These are phyloP conservation scores for Monosporascus sp. DNA, from an alignment of 2,329 filamentous ascomycete genomes.

Conservation along the genomic window DNA sequence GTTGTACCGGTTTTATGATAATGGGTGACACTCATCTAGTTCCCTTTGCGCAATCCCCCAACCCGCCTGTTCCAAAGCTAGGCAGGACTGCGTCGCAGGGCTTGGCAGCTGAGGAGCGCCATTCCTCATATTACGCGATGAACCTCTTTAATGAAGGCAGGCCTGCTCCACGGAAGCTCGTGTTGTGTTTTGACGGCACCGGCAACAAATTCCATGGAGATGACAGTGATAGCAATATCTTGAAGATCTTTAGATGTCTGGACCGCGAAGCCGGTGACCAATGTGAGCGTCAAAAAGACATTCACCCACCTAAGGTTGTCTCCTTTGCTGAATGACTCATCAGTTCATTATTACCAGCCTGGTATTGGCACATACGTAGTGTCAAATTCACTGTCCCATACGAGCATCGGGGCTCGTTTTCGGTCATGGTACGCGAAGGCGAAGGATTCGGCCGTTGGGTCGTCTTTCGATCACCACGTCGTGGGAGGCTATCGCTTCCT, in stretches of 20 bases:
- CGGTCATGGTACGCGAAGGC: constrained; percentile 65
- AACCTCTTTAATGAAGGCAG: constrained; percentile 10
- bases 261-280: constrained; percentile 58
- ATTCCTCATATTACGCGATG: constrained; percentile 9
- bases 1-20: background rate
- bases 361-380: constrained; percentile 71
- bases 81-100: constrained; percentile 7
- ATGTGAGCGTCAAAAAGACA: constrained; percentile 29
- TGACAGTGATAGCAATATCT: constrained; percentile 58
- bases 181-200: constrained; percentile 59
- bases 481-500: constrained; percentile 77
- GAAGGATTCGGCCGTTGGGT: constrained; percentile 74
- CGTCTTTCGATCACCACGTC: constrained; percentile 76
- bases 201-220: constrained; percentile 60
- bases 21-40: constrained; percentile 20
- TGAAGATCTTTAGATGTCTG: constrained; percentile 67
- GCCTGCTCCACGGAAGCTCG: constrained; percentile 37
- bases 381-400: constrained; percentile 53
- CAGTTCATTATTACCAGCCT: constrained; percentile 57
- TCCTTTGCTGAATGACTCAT: constrained; percentile 1
- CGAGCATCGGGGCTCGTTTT: constrained; percentile 48
- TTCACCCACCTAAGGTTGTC: background rate
- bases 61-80: constrained; percentile 7
- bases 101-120: constrained; percentile 1
- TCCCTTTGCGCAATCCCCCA: constrained; percentile 5